Base-by-base conservation (phyloP, 164 flowering plant genomes). In the Warburgia ugandensis region DNA sequence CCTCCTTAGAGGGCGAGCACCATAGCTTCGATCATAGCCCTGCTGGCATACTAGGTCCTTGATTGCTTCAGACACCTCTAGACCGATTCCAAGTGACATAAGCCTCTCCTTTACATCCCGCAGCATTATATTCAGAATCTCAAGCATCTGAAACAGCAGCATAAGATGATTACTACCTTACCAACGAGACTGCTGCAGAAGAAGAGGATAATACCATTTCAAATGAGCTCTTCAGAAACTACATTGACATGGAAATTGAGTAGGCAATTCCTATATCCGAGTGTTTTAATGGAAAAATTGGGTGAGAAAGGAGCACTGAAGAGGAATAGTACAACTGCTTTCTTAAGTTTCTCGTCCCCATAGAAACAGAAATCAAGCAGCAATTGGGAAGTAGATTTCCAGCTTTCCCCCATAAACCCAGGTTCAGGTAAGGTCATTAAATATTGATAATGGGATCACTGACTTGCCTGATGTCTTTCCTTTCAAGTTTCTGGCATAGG, bases 1-100 rank as follows among this genome's bases (percentile, higher is more conserved):
- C 60, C 95, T 69, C 60, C 95, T 68, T 7, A 89, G 76, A 28
- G 87, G 83, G 16, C 97, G 77, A 1, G 92, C 97, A 2, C 97
- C 97, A 46, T 81, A 81, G 50, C 60, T 66, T 12, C 67, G 54
- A 69, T 79, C 77, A 50, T 75, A 83, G 11, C 95, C 95, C 60
- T 76, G 76, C 48, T 77, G 52, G 61, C 89, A 83, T 22, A 89
- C 58, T 1, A 78, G 73, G 44, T 85, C 74, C 66, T 54, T 78
- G 13, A 77, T 51, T 27, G 87, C 59, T 21, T 81, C 71, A 0
- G 95, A 76, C 20, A 89, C 90, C 70, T 81, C 86, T 47, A 89
- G 50, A 19, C 73, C 72, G 33, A 83, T 67, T 17, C 83, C 90
- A 8, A 79, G 62, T 12, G 82, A 64, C 38, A 61, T 31, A 1